phyloP scores from a whole-genome alignment of 257 asterid species.

The Solanum rostratum region DNA sequence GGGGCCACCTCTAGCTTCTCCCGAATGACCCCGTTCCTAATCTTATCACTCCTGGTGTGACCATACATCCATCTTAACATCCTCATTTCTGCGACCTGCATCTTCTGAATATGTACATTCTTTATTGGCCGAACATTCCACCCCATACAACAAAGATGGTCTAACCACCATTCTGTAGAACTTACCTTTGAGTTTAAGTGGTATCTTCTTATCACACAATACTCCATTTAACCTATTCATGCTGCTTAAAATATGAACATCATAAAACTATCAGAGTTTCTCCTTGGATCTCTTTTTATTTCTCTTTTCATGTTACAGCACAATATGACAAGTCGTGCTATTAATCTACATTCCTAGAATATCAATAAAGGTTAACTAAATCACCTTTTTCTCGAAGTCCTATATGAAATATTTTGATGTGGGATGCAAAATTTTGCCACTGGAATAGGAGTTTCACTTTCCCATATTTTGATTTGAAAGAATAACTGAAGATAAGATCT shows the following conservation, averaged over 20 bases:
- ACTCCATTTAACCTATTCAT: not conserved
- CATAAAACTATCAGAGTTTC: not conserved
- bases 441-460: not conserved
- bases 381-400: not conserved
- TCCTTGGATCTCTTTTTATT: not conserved
- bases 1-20: too few relatives aligned
- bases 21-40: too few relatives aligned
- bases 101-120: too few relatives aligned
- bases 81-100: too few relatives aligned
- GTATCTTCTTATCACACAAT: too few relatives aligned
- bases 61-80: too few relatives aligned
- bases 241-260: not conserved
- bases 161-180: too few relatives aligned
- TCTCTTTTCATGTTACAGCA: not conserved
- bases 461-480: not conserved
- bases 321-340: not conserved
- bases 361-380: not conserved
- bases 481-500: slow-evolving; percentile 20
- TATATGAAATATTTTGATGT: not conserved
- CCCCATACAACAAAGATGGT: too few relatives aligned
- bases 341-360: not conserved
- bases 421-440: not conserved
- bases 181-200: too few relatives aligned
- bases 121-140: too few relatives aligned
- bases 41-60: too few relatives aligned